Conservation (phyloP, 148 eudicot species). For the Fagopyrum esculentum region DNA sequence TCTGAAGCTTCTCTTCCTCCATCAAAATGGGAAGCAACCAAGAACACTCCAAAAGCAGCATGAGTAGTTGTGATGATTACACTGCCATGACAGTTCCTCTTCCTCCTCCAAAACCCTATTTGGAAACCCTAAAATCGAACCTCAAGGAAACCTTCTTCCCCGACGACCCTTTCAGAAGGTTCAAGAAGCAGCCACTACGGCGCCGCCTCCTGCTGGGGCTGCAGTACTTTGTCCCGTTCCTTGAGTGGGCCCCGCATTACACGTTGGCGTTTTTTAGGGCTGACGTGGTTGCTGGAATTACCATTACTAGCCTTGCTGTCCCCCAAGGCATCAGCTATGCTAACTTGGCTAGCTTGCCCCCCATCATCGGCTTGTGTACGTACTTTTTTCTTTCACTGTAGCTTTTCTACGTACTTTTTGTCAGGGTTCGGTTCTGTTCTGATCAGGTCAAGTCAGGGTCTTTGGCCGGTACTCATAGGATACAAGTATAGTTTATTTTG, state of each 20-base stretch:
- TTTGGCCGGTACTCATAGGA: no score
- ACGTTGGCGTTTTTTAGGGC: slow-evolving; percentile 33
- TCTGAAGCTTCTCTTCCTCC: neutral
- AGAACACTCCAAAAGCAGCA: neutral
- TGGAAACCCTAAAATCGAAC: slow-evolving; percentile 24
- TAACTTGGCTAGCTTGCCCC: slow-evolving; percentile 54
- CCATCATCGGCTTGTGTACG: slow-evolving; percentile 56
- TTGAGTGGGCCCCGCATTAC: slow-evolving; percentile 64
- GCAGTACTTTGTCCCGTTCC: slow-evolving; percentile 53
- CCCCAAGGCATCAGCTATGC: slow-evolving; percentile 83
- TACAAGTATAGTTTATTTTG: no score
- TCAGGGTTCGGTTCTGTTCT: no score
- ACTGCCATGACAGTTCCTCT: slow-evolving; percentile 18
- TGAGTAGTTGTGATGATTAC: neutral
- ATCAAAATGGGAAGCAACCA: slow-evolving; percentile 11
- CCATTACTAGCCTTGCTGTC: slow-evolving; percentile 67
- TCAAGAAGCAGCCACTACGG: slow-evolving; percentile 30
- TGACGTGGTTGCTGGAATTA: slow-evolving; percentile 55
- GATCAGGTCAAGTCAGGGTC: no score
- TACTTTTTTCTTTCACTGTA: neutral
- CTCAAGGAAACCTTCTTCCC: slow-evolving; percentile 56
- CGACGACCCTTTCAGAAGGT: slow-evolving; percentile 45
- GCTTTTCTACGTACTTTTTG: no score
- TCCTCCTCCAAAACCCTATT: slow-evolving; percentile 37
- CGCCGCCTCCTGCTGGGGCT: slow-evolving; percentile 26